These are phyloP conservation scores for Wickerhamiella lipophila DNA, from an alignment of 805 yeast genomes.

Conservation along the genomic window DNA sequence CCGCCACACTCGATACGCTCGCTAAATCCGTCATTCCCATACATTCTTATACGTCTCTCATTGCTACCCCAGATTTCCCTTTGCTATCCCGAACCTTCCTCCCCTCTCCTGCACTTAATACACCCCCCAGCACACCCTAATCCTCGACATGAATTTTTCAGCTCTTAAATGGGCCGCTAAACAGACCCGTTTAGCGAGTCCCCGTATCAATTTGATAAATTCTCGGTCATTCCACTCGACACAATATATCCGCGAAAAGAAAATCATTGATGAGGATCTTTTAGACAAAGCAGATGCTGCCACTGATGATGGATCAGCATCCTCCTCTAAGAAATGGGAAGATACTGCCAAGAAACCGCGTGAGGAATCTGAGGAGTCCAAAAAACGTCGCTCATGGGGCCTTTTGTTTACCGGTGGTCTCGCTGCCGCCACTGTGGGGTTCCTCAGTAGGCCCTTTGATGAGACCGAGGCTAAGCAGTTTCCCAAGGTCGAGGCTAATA, in stretches of 20 bases:
- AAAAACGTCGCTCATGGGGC: conserved; percentile 58
- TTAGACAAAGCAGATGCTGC: conserved; percentile 78
- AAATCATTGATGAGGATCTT: conserved; percentile 54
- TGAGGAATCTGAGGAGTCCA: conserved; percentile 28
- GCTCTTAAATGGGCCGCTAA: background rate
- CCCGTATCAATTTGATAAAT: background rate
- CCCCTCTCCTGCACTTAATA: background rate
- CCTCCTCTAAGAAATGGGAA: conserved; percentile 33
- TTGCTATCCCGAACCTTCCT: too few relatives aligned
- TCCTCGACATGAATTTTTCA: conserved; percentile 9
- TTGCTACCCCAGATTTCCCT: too few relatives aligned
- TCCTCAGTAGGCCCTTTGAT: conserved; percentile 78
- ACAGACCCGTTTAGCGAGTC: background rate
- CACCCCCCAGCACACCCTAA: background rate
- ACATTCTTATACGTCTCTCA: too few relatives aligned
- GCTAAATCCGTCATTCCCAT: too few relatives aligned
- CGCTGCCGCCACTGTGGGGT: conserved; percentile 33
- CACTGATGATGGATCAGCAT: conserved; percentile 17
- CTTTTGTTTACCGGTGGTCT: conserved; percentile 42
- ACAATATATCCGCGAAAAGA: background rate
- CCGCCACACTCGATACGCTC: too few relatives aligned
- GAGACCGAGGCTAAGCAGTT: conserved; percentile 54
- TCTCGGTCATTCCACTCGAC: background rate
- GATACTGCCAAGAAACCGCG: conserved; percentile 36
- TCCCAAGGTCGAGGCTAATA: conserved; percentile 50